These are phyloP conservation scores for Cicer arietinum DNA, from an alignment of 306 rosid species.

Conservation along the genomic window DNA sequence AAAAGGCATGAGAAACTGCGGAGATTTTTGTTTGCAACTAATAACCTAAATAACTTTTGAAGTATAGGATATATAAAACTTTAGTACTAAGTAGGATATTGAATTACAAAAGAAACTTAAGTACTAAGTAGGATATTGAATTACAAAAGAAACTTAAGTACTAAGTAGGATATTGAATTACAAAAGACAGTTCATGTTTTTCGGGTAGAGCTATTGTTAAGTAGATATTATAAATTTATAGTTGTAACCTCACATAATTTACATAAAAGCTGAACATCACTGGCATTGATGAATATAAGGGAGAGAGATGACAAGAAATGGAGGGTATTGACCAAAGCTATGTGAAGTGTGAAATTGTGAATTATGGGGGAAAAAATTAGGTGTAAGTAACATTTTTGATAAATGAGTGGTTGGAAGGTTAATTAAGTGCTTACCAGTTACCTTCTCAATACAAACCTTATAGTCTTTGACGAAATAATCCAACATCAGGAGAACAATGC, in stretches of 20 bases:
- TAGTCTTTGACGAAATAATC: slow-evolving; percentile 18
- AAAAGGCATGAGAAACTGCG: not conserved
- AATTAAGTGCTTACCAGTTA: not conserved
- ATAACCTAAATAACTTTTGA: not conserved
- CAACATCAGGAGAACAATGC: not conserved
- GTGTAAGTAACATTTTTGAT: slow-evolving; percentile 16
- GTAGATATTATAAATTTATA: not conserved
- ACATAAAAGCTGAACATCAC: not conserved
- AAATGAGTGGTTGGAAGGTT: slow-evolving; percentile 1
- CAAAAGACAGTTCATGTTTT: slow-evolving; percentile 7
- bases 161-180: slow-evolving; percentile 1
- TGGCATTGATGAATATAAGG: slow-evolving; percentile 26
- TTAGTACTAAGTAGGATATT: not conserved
- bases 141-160: not conserved
- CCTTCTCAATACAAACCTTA: slow-evolving; percentile 4
- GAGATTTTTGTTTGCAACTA: slow-evolving; percentile 10
- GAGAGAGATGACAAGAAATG: slow-evolving; percentile 4
- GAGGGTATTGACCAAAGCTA: slow-evolving; percentile 13
- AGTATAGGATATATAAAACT: not conserved
- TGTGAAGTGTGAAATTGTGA: slow-evolving; percentile 5
- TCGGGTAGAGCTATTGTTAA: not conserved
- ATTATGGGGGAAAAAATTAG: not conserved
- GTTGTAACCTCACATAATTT: slow-evolving; percentile 32
- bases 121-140: no score
- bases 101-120: slow-evolving; percentile 7